Conservation (phyloP, 1,284 basidiomycete genomes). For the Heliocybe sulcata region DNA sequence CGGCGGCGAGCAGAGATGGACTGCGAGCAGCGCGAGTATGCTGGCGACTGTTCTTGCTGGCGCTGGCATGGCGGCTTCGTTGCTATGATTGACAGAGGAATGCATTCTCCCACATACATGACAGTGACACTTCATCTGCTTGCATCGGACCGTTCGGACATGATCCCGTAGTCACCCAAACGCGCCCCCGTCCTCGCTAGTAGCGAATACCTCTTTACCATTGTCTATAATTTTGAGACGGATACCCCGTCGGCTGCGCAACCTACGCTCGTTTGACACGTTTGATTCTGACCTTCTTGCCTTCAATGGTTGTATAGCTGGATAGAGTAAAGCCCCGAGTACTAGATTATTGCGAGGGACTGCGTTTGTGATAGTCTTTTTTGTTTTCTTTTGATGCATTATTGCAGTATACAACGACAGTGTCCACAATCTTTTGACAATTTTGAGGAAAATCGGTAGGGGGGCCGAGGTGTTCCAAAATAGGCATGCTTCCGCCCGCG, state of each 20-base stretch:
- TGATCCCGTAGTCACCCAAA: neutral
- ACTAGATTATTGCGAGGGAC: neutral
- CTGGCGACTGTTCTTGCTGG: neutral
- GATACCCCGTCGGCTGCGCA: neutral
- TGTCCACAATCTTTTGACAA: too few relatives aligned
- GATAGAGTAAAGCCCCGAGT: neutral
- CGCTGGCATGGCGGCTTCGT: neutral
- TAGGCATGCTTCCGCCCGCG: too few relatives aligned
- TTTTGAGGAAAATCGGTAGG: too few relatives aligned
- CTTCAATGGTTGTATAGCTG: neutral
- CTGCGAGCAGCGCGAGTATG: neutral
- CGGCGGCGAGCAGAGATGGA: neutral
- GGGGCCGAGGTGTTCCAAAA: too few relatives aligned
- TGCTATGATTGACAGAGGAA: neutral
- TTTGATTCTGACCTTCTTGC: neutral
- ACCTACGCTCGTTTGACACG: slow-evolving; percentile 3
- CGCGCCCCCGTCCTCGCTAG: neutral
- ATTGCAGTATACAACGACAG: too few relatives aligned
- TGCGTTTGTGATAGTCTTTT: neutral
- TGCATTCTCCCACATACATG: neutral
- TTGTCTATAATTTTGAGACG: neutral
- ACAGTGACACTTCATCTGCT: neutral
- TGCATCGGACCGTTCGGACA: slow-evolving; percentile 4
- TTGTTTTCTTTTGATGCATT: neutral
- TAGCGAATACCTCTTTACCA: neutral